A percentile compares a stretch with the other conserved stretches of the same genome.
Evolutionary conservation across 257 asterid species (phyloP).

Genomic region (Solanum gandarillasii): DNA sequence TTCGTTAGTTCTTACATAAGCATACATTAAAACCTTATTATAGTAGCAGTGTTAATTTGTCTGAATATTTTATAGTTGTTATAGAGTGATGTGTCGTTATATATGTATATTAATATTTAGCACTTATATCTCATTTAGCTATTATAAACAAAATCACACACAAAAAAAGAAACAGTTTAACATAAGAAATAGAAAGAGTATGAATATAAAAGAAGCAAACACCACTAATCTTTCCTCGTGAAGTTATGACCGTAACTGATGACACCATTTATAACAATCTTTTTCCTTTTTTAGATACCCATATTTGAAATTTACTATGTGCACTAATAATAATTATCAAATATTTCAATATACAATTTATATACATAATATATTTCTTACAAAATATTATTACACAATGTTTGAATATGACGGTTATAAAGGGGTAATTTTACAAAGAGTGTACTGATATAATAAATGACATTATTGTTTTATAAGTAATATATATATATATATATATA

Average conservation of each 20-base stretch:
- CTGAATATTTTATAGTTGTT: too few relatives aligned
- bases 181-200: neutral
- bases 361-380: neutral
- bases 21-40: neutral
- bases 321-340: neutral
- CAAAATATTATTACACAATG: neutral
- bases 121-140: neutral
- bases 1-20: neutral
- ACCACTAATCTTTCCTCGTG: too few relatives aligned
- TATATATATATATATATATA: too few relatives aligned
- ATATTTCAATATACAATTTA: too few relatives aligned
- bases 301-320: too few relatives aligned
- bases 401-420: neutral
- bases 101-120: too few relatives aligned
- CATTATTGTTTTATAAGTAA: too few relatives aligned
- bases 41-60: neutral
- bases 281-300: too few relatives aligned
- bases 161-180: too few relatives aligned
- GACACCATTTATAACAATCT: neutral
- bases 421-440: neutral
- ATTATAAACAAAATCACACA: too few relatives aligned
- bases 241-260: too few relatives aligned
- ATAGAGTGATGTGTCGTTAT: neutral
- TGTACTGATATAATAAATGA: too few relatives aligned
- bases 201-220: neutral